These are phyloP conservation scores for Luvunga scandens DNA, from an alignment of 345 rosid species.

Conservation along the genomic window DNA sequence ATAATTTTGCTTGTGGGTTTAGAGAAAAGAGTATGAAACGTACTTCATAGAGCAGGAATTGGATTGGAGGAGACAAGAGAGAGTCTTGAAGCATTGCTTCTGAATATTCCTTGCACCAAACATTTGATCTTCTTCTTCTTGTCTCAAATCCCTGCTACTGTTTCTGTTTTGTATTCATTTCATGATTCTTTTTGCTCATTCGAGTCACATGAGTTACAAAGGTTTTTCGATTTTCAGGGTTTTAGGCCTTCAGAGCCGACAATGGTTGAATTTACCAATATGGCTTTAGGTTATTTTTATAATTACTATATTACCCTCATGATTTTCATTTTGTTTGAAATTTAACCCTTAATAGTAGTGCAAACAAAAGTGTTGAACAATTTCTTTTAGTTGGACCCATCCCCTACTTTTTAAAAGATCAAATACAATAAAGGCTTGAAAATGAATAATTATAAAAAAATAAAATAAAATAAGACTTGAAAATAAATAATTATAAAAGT, in stretches of 20 bases:
- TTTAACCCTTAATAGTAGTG: background rate
- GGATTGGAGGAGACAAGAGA: constrained; percentile 49
- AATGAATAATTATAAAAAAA: too few relatives aligned
- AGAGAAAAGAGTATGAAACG: background rate
- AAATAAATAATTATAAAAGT: too few relatives aligned
- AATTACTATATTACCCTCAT: background rate
- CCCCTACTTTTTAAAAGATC: too few relatives aligned
- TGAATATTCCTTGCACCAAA: constrained; percentile 55
- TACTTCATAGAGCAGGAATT: constrained; percentile 41
- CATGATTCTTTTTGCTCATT: background rate
- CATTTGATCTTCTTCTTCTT: constrained; percentile 34
- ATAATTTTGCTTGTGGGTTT: background rate
- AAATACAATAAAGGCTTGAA: too few relatives aligned
- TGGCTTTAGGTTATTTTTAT: background rate
- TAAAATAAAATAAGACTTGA: too few relatives aligned
- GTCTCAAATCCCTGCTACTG: background rate
- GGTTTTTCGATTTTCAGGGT: constrained; percentile 22
- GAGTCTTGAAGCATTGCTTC: constrained; percentile 35
- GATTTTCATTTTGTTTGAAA: background rate
- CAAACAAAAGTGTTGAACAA: too few relatives aligned
- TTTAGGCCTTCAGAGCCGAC: constrained; percentile 13
- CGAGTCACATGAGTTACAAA: background rate
- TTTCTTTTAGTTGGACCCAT: too few relatives aligned
- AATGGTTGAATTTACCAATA: background rate
- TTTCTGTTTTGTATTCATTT: background rate